Conservation (phyloP, 345 rosid species). For the Populus davidiana region DNA sequence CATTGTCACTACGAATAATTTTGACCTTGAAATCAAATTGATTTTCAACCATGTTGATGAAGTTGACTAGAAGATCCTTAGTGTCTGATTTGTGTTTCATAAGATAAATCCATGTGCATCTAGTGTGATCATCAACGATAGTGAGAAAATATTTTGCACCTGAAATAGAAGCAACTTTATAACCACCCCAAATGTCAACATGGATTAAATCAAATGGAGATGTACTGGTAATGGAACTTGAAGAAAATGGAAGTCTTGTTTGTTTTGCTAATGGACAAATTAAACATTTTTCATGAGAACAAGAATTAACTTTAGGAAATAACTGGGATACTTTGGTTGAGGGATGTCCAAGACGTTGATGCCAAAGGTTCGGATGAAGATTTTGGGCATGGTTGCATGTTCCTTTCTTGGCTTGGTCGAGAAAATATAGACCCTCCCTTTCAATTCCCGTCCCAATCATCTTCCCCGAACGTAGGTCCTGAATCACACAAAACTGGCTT, state of each 20-base stretch:
- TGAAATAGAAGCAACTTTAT: neutral
- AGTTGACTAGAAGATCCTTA: neutral
- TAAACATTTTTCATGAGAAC: neutral
- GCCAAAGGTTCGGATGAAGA: neutral
- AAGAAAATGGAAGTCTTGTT: neutral
- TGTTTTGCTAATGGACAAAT: constrained; percentile 3
- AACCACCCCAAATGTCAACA: constrained; percentile 10
- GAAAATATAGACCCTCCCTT: neutral
- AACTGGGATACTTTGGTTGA: neutral
- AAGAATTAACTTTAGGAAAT: neutral
- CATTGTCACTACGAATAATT: neutral
- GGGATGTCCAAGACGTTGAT: neutral
- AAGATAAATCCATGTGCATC: neutral
- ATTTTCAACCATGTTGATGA: neutral
- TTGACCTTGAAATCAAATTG: neutral
- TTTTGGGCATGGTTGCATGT: too few relatives aligned
- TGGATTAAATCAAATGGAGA: neutral
- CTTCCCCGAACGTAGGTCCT: neutral
- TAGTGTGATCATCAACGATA: neutral
- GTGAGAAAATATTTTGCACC: constrained; percentile 2
- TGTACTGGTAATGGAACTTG: neutral
- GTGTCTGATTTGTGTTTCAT: neutral
- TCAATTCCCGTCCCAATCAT: neutral
- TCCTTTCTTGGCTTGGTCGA: too few relatives aligned
- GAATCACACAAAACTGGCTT: neutral